A percentile compares a stretch with the other conserved stretches of the same genome.
These are phyloP conservation scores for Cercospora berteroae DNA, from an alignment of 2,329 filamentous ascomycete species.

Conservation along the genomic window DNA sequence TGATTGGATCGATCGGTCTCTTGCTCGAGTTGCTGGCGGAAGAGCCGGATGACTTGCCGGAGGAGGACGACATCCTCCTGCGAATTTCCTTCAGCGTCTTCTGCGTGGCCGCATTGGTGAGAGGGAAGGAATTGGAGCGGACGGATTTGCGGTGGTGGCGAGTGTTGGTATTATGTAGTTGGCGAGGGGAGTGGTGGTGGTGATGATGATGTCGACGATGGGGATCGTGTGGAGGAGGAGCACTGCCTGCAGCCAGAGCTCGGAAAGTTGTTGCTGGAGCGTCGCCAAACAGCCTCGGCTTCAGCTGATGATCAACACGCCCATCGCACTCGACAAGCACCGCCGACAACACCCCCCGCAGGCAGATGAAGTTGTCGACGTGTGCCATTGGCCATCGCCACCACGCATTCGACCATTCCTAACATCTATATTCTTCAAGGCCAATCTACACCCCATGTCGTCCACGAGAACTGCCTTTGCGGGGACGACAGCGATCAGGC, in stretches of 20 bases:
- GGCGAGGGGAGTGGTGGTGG: neutral
- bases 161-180: neutral
- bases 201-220: neutral
- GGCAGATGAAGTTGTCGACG: slow-evolving; percentile 4
- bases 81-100: slow-evolving; percentile 9
- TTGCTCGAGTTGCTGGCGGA: slow-evolving; percentile 20
- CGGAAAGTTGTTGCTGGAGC: neutral
- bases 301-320: slow-evolving; percentile 11
- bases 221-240: neutral
- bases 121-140: neutral
- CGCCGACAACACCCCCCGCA: neutral
- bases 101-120: slow-evolving; percentile 4
- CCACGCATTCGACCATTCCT: neutral
- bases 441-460: neutral
- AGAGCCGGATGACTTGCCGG: slow-evolving; percentile 9
- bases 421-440: neutral
- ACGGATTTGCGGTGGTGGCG: neutral
- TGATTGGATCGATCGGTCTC: slow-evolving; percentile 61
- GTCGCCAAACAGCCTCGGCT: slow-evolving; percentile 7
- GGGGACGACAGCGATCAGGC: slow-evolving; percentile 10
- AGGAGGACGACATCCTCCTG: slow-evolving; percentile 20
- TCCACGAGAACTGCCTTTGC: slow-evolving; percentile 2
- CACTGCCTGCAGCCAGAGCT: neutral
- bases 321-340: slow-evolving; percentile 9
- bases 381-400: neutral